phyloP scores from a whole-genome alignment of 2,329 filamentous ascomycete species.

The Colletotrichum sp. region DNA sequence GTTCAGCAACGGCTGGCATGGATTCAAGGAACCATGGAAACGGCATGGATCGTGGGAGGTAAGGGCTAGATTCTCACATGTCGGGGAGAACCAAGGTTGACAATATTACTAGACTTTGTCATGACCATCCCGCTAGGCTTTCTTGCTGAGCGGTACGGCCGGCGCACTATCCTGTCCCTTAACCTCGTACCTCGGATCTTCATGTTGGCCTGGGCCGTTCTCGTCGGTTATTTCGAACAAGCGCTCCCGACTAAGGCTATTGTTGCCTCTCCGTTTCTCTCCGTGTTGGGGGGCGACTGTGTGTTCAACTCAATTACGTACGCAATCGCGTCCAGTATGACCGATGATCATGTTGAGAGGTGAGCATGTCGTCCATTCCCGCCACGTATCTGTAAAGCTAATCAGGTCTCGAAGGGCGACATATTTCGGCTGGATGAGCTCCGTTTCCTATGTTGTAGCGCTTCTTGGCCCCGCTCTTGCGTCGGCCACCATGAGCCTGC shows the following conservation, averaged over 20 bases:
- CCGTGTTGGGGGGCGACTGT: conserved; percentile 53
- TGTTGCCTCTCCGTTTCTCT: conserved; percentile 44
- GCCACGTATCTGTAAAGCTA: background rate
- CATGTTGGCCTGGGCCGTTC: conserved; percentile 44
- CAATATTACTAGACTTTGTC: conserved; percentile 42
- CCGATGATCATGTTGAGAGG: conserved; percentile 44
- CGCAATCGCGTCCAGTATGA: conserved; percentile 46
- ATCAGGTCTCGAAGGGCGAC: conserved; percentile 39
- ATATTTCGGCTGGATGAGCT: conserved; percentile 56
- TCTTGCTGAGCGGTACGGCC: conserved; percentile 47
- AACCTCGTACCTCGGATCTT: conserved; percentile 47
- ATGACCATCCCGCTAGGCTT: conserved; percentile 55
- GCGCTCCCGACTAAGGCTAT: conserved; percentile 42
- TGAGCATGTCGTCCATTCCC: conserved; percentile 18
- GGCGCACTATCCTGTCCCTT: conserved; percentile 42
- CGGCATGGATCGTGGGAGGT: conserved; percentile 54
- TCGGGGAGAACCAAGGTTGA: background rate
- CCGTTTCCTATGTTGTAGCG: conserved; percentile 50
- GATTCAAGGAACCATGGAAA: conserved; percentile 56
- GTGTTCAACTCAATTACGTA: conserved; percentile 56
- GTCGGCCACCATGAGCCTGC: conserved; percentile 47
- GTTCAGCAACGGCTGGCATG: conserved; percentile 57
- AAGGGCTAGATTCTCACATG: conserved; percentile 1
- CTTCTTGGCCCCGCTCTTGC: conserved; percentile 51
- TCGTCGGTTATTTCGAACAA: conserved; percentile 41